phyloP scores from a whole-genome alignment of 495 filamentous ascomycete species.

The Penicillium pulvis region DNA sequence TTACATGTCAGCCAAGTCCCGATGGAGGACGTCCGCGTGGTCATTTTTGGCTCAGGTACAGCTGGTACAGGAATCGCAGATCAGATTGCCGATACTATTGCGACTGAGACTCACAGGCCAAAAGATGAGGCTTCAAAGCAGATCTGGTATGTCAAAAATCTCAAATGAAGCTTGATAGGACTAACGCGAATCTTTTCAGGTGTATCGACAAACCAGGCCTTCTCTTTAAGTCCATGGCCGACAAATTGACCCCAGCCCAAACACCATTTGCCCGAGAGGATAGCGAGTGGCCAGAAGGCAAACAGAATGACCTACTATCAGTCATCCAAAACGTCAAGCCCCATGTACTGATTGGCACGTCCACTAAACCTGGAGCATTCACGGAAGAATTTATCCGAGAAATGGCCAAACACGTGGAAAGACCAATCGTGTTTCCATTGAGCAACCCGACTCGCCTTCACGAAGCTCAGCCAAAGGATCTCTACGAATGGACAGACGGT shows the following conservation, averaged over 20 bases:
- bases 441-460: conserved; percentile 86
- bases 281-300: conserved; percentile 60
- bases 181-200: conserved; percentile 43
- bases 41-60: conserved; percentile 82
- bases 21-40: conserved; percentile 65
- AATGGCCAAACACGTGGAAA: conserved; percentile 77
- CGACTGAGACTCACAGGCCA: conserved; percentile 63
- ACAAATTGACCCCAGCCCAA: conserved; percentile 66
- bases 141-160: conserved; percentile 62
- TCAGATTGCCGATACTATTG: conserved; percentile 77
- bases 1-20: conserved; percentile 68
- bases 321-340: conserved; percentile 75
- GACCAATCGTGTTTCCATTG: conserved; percentile 81
- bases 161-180: background rate
- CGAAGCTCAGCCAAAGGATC: conserved; percentile 78
- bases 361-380: conserved; percentile 79
- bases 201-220: conserved; percentile 85
- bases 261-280: conserved; percentile 65
- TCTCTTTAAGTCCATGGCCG: conserved; percentile 61
- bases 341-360: conserved; percentile 81
- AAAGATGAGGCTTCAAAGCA: conserved; percentile 78
- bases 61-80: conserved; percentile 87
- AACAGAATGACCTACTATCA: conserved; percentile 59
- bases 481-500: conserved; percentile 77
- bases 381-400: conserved; percentile 71